Base-by-base conservation (phyloP, 306 rosid species). In the Cercis canadensis region DNA sequence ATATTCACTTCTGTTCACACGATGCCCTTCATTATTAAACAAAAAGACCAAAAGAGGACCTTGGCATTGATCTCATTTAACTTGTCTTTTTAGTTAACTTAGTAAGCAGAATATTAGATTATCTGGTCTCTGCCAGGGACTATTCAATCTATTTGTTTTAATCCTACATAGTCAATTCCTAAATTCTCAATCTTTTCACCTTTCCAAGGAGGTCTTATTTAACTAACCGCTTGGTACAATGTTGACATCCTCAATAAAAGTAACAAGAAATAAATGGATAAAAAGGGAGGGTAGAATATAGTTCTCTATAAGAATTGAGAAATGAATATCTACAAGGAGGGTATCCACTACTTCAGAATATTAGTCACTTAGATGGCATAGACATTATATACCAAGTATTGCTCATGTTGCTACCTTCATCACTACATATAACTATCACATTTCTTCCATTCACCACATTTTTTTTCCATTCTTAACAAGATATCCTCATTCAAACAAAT, bases 21-120 rank as follows among this genome's bases (percentile, higher is more conserved):
- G 8, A 47, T 49, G 8, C 17, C 15, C 34, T 10, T 14, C 62
- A 62, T 31, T 49, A 32, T 32, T 19, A 14, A 15, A 11, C 32
- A 50, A 58, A 59, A 54, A 13, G 68, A 75, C 19, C 67, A 45
- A 36, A 29, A 39, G 18, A 66, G 54, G 63, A 75, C 63, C 59
- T 16, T 36, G 53, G 19, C 37, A 61, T 57, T 10, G 8, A 36
- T 10, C 5, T 43, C 49, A 1, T 8, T 11, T 12, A 43, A 3
- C 11, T 43, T 43, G 6, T 65, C 36, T 6, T 36, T 3, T 57
- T 16, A 43, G 14, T 32, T 67, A 45, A 15, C 41, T 58, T 24
- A 33, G 13, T 49, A 45, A 47, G 33, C 31, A 24, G 51, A 33
- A 73, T 31, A 54, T 62, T 31, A 8, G 53, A 61, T 62, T n/a